Conservation (phyloP, 176 grass and related monocot species). For the Leersia perrieri region DNA sequence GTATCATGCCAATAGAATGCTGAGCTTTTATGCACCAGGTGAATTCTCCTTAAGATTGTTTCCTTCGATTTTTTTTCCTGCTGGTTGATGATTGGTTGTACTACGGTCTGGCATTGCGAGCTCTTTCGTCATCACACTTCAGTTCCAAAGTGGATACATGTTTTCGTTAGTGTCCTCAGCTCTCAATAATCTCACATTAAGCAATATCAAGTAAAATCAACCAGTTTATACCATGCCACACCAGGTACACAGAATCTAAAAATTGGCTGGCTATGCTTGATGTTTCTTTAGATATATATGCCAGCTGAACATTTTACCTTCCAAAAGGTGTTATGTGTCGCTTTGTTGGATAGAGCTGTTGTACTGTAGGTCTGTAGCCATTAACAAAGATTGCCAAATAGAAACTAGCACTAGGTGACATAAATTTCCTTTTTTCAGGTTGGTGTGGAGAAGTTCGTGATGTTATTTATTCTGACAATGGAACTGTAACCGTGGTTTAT, state of each 20-base stretch:
- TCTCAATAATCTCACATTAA: background rate
- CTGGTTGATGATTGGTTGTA: background rate
- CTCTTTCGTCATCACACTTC: constrained; percentile 6
- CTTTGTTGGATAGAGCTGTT: background rate
- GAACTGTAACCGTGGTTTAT: constrained; percentile 85
- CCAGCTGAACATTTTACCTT: constrained; percentile 6
- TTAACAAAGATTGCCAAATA: background rate
- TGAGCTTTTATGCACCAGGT: constrained; percentile 99
- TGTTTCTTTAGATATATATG: background rate
- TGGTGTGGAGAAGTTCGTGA: constrained; percentile 94
- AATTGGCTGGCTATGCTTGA: background rate
- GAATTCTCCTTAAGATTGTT: constrained; percentile 10
- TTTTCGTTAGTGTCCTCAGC: background rate
- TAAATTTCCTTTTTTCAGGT: constrained; percentile 42
- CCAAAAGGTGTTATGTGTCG: background rate
- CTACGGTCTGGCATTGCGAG: background rate
- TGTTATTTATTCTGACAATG: constrained; percentile 68
- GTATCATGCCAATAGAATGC: constrained; percentile 99
- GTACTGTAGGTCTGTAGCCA: background rate
- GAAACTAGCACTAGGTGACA: background rate
- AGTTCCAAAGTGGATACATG: background rate
- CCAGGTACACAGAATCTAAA: background rate
- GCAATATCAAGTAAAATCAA: background rate
- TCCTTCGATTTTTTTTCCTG: background rate
- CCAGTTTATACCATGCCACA: background rate